These are phyloP conservation scores for Nannizzia gypsea DNA, from an alignment of 2,329 filamentous ascomycete species.

Conservation along the genomic window DNA sequence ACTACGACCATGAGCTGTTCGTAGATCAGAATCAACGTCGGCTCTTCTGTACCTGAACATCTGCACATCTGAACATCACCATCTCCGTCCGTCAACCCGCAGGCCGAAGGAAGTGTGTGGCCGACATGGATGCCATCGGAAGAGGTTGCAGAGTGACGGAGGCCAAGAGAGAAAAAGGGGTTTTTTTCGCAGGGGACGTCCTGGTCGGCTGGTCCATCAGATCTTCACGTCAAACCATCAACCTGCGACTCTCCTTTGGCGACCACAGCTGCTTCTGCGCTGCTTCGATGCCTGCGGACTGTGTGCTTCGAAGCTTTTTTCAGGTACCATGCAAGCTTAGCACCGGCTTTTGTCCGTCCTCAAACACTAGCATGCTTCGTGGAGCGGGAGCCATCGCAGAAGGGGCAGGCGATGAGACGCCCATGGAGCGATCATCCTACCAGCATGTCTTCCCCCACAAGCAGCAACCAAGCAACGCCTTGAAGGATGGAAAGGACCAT, in stretches of 20 bases:
- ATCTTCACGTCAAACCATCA: constrained; percentile 1
- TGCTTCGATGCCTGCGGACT: background rate
- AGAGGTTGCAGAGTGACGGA: background rate
- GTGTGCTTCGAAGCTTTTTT: background rate
- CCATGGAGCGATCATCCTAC: background rate
- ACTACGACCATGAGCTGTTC: background rate
- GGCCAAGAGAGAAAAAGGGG: background rate
- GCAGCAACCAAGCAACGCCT: background rate
- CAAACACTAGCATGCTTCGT: constrained; percentile 4
- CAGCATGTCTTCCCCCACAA: background rate
- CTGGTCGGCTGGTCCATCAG: background rate
- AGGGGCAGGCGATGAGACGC: background rate
- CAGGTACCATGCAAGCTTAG: background rate
- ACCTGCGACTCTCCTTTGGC: background rate
- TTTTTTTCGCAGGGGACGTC: background rate
- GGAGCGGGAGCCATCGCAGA: background rate
- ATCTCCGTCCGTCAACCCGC: background rate
- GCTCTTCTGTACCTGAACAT: background rate
- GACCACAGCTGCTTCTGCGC: too few relatives aligned
- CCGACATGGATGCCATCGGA: background rate
- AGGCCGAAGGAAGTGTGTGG: background rate
- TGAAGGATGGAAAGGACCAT: background rate
- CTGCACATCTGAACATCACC: background rate
- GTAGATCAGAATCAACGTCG: background rate
- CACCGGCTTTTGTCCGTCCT: background rate